phyloP scores from a whole-genome alignment of 371 early-diverging fungal genomes.

The Apophysomyces variabilis region DNA sequence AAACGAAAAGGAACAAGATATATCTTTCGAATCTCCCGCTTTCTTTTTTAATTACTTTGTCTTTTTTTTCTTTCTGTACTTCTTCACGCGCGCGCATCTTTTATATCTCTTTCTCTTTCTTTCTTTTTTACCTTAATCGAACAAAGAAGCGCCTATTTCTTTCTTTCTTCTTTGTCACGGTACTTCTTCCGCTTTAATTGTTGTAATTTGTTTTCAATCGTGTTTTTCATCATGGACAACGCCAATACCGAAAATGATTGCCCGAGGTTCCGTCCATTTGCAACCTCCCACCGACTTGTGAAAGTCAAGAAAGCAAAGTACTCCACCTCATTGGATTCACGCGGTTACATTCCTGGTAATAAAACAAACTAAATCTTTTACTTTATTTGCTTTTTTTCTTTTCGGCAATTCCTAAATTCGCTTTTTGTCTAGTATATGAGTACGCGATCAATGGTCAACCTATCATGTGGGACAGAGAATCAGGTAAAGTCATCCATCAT shows the following conservation, averaged over 20 bases:
- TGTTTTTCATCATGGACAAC: conserved; percentile 18
- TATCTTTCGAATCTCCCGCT: not conserved
- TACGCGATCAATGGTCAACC: conserved; percentile 63
- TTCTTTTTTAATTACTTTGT: conserved; percentile 10
- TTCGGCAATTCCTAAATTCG: not conserved
- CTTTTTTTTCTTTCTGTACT: too few relatives aligned
- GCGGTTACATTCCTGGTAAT: conserved; percentile 73
- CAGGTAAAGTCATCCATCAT: conserved; percentile 33
- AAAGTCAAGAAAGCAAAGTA: conserved; percentile 59
- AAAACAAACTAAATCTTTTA: not conserved
- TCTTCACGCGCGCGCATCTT: too few relatives aligned
- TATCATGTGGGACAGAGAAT: conserved; percentile 79
- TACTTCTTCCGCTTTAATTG: conserved; percentile 7
- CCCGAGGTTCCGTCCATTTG: conserved; percentile 27
- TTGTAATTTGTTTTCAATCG: not conserved
- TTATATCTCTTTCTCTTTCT: too few relatives aligned
- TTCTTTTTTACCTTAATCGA: too few relatives aligned
- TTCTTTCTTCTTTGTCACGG: conserved; percentile 14
- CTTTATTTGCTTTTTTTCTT: conserved; percentile 6
- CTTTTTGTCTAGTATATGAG: conserved; percentile 57
- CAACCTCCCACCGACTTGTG: conserved; percentile 23
- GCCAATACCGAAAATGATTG: conserved; percentile 27
- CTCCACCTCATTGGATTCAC: conserved; percentile 67
- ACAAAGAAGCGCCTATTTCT: not conserved
- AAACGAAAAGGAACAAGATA: too few relatives aligned